Base-by-base conservation (phyloP, 169 alveolate genomes). In the Cystoisospora suis region DNA sequence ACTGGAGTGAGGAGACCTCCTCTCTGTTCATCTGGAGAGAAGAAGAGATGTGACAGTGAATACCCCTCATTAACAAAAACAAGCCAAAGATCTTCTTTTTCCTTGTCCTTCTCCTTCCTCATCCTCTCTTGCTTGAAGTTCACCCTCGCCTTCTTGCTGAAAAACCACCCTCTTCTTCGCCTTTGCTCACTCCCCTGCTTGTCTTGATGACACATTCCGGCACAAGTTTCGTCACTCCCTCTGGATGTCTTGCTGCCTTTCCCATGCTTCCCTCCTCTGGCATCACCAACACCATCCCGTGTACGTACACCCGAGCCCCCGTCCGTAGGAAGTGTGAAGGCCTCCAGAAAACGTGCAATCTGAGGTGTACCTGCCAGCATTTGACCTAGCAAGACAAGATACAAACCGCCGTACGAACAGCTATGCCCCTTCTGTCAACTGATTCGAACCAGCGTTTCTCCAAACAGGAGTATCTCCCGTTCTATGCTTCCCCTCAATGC, bases 341-440 rank as follows among this genome's bases (percentile, higher is more conserved):
- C 81, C 80, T 85, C 90, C n/a, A 85, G 65, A 32, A 85, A 85
- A 4, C 90, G 90, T 34, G 90, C 42, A 46, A 85, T 46, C 83
- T 85, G 90, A 9, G 81, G 70, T 38, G 65, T 81, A 0, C 81
- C 90, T 4, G 58, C 70, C 69, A 85, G 70, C 81, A 34, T 34
- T 70, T 53, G 36, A 49, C 90, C 90, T 85, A 81, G 20, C 42
- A 81, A n/a, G n/a, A n/a, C n/a, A n/a, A n/a, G n/a, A n/a, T n/a
- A n/a, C n/a, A n/a, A n/a, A n/a, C n/a, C n/a, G n/a, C n/a, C n/a
- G n/a, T n/a, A n/a, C n/a, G n/a, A n/a, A n/a, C n/a, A n/a, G n/a
- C n/a, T n/a, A n/a, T n/a, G n/a, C n/a, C n/a, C n/a, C n/a, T n/a
- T n/a, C n/a, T n/a, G n/a, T n/a, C n/a, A n/a, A n/a, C n/a, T n/a